These are phyloP conservation scores for Ophiocordyceps polyrhachis-furcata DNA, from an alignment of 2,329 filamentous ascomycete species.

Conservation along the genomic window DNA sequence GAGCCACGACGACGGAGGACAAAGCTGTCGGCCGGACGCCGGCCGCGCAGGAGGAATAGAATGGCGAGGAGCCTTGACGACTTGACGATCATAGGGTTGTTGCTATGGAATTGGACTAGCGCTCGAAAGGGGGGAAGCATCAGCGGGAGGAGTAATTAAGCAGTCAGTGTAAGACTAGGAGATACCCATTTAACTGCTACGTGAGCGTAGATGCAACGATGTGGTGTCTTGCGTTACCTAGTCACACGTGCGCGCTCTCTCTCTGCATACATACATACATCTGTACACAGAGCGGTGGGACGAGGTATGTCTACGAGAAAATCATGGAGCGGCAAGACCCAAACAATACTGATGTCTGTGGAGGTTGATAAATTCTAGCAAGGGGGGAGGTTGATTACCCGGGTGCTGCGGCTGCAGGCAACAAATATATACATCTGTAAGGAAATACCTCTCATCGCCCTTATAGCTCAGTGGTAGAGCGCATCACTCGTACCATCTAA, in stretches of 20 bases:
- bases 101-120: not conserved
- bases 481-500: slow-evolving; percentile 1
- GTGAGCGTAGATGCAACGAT: not conserved
- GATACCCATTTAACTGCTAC: not conserved
- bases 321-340: no score
- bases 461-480: slow-evolving; percentile 3
- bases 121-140: not conserved
- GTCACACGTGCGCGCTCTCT: no score
- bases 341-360: no score
- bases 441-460: no score
- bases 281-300: no score
- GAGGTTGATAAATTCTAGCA: no score
- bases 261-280: no score
- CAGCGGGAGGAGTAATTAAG: not conserved
- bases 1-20: slow-evolving; percentile 4
- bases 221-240: no score
- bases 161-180: not conserved
- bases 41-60: not conserved
- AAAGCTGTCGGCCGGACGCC: slow-evolving; percentile 7
- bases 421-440: no score
- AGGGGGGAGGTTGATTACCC: no score
- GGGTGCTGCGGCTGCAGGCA: no score
- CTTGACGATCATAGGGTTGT: slow-evolving; percentile 1
- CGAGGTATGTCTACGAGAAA: no score
- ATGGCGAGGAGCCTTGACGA: not conserved